A percentile compares a stretch with the other conserved stretches of the same genome.
Evolutionary conservation across 2,329 filamentous ascomycete species (phyloP).

Genomic region (Clonostachys byssicola): DNA sequence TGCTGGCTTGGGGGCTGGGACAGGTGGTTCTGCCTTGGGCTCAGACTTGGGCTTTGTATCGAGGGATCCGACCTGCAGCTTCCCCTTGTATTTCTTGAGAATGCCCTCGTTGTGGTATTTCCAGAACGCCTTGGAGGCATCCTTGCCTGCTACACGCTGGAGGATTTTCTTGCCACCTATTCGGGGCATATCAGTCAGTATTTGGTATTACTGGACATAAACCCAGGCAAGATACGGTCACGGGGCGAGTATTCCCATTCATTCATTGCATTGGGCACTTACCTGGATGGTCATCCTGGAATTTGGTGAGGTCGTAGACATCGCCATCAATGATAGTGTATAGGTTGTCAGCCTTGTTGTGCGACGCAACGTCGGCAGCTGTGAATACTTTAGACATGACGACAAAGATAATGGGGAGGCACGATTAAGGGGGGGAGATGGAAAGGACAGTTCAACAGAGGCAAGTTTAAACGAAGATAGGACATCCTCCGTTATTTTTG

Average conservation of each 20-base stretch:
- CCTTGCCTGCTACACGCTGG: constrained; percentile 59
- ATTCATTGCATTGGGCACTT: constrained; percentile 17
- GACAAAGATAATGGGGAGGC: neutral
- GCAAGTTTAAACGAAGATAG: neutral
- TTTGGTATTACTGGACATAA: neutral
- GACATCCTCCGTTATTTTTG: neutral
- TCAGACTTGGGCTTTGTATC: constrained; percentile 78
- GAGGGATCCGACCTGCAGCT: constrained; percentile 80
- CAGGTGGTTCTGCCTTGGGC: constrained; percentile 42
- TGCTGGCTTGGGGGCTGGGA: constrained; percentile 22
- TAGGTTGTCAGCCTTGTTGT: constrained; percentile 82
- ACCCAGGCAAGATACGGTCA: neutral
- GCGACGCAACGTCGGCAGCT: constrained; percentile 79
- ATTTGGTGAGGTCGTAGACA: constrained; percentile 91
- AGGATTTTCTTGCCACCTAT: constrained; percentile 62
- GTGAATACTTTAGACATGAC: constrained; percentile 87
- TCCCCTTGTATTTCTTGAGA: constrained; percentile 78
- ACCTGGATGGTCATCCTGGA: constrained; percentile 83
- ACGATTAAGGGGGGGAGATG: neutral
- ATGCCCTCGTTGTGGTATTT: constrained; percentile 82
- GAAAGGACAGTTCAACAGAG: neutral
- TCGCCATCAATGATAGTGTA: constrained; percentile 93
- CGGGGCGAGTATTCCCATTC: neutral
- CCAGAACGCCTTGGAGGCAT: constrained; percentile 65
- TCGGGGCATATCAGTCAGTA: neutral